Evolutionary conservation across 208 protist genomes (phyloP), one percentile per base, ranked within the genome.

Genomic region (Leptomonas seymouri): DNA sequence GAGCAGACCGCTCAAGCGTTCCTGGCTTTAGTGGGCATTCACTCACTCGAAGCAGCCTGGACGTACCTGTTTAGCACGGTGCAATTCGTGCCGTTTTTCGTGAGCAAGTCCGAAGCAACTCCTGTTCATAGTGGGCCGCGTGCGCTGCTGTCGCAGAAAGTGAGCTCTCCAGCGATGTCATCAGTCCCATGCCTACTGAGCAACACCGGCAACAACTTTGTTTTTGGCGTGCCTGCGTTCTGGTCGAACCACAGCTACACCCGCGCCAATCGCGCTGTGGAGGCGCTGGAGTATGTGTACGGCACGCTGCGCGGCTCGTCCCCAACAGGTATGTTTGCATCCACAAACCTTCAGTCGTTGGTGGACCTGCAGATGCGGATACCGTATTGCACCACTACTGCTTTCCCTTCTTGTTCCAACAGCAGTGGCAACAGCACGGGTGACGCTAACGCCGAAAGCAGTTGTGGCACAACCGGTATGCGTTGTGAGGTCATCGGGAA

Each of bases 21-120:
- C 42, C 74, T 85, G 34, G 70, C 80, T 11, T 61, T 74, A 44
- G 39, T 77, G 20, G 83, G 83, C 23, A 68, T 82, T 46, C 78
- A 74, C 59, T 76, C 78, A n/a, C 78, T 89, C 50, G 48, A 53
- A n/a, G 48, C 59, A 27, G 74, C 81, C 44, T 89, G 83, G 83
- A 25, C 59, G 42, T 77, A 80, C 55, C 58, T 89, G 28, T 83
- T 89, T 66, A 57, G 71, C 41, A 69, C 76, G 0, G 48, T 89
- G 56, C 72, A 76, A 31, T 61, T 89, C 31, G 62, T 76, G 9
- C 78, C 83, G 30, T 74, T 85, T 23, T 48, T 88, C 5, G 23
- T 82, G 45, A 60, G 46, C 34, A 53, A 58, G 28, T 3, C 21
- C 0, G 53, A 59, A 15, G 45, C 45, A 3, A 14, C 25, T 3